Base-by-base conservation (phyloP, 225 moss, liverwort and hornwort species). In the Physcomitrium patens region DNA sequence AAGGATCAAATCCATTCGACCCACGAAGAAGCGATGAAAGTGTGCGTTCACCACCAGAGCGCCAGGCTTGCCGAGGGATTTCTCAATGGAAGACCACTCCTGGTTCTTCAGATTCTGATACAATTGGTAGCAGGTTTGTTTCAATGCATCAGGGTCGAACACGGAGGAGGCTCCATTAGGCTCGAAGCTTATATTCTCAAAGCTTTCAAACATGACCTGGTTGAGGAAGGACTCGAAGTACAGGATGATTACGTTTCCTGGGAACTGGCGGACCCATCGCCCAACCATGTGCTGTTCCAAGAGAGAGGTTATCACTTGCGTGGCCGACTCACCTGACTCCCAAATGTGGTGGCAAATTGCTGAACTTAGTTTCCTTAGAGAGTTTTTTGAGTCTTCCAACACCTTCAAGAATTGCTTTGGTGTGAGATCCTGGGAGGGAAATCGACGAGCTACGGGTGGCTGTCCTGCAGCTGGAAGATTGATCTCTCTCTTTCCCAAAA, bases 211-310 rank as follows among this genome's bases (percentile, higher is more conserved):
- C 84, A 87, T 84, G 42, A 84, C 84, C 63, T 87, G 87, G 79
- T 84, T 87, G 57, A 87, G 84, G 48, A 87, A 87, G 3, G 84
- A 84, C 76, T 87, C 84, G 58, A 87, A 87, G 84, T 84, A 87
- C 24, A 87, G 81, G 20, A 84, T 81, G 69, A 87, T 84, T n/a
- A 81, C 79, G 45, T 74, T 84, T n/a, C 87, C 79, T 6, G 84
- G 84, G 81, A 87, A 81, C 63, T 76, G 81, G 17, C 70, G 74
- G 12, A 84, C 79, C 73, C 65, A 66, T 63, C 81, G 76, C 4
- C 81, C 84, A 0, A 87, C 84, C 57, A 79, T 87, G 67, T 84
- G 87, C 77, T 87, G 84, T 77, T 87, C 81, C 68, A 87, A 6
- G 18, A 87, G 87, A 24, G 81, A 60, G 52, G 84, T 84, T 54